Base-by-base conservation (phyloP, 2,329 filamentous ascomycete species). In the Phaeosphaeria sp. region DNA sequence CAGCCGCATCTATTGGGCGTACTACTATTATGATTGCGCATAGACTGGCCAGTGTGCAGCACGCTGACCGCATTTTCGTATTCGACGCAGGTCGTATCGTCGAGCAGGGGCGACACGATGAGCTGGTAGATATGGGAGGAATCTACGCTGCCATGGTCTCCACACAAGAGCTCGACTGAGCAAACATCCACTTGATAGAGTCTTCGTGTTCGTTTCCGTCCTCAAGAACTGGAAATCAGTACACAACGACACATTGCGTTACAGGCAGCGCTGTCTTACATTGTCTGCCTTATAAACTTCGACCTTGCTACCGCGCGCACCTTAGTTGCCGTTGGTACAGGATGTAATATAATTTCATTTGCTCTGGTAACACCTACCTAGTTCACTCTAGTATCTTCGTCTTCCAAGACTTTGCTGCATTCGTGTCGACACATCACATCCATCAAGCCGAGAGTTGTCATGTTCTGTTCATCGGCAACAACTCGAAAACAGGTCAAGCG, bases 11-110 rank as follows among this genome's bases (percentile, higher is more conserved):
- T 4, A 70, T 73, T 46, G 80, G 76, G 3, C 72, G 79, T 53
- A 86, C 91, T 1, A 91, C 90, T 59, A 81, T 95, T 2, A 90
- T 90, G 2, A 90, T 95, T 11, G 91, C 91, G 1, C 91, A 94
- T 73, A 82, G 91, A 15, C 80, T 94, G 49, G 89, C 89, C 0
- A 94, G 90, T 13, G 87, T 93, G 20, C 90, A 91, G 74, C 89
- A 93, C 65, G 90, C 90, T 1, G 88, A 94, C 72, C 80, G 88
- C n/a, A 93, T 93, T 43, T 92, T 91, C 66, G 90, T 94, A 0
- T 85, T 95, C 48, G 89, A 90, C 11, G 83, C 88, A 59, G 87
- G 89, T 22, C 84, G 74, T 21, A 82, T 90, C 39, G 78, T 86
- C 1, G 87, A 90, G 69, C 77, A 80, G 54, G 88, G 89, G n/a